A percentile compares a stretch with the other conserved stretches of the same genome.
phyloP scores from a whole-genome alignment of 2,329 filamentous ascomycete genomes.

The Exophiala alcalophila region DNA sequence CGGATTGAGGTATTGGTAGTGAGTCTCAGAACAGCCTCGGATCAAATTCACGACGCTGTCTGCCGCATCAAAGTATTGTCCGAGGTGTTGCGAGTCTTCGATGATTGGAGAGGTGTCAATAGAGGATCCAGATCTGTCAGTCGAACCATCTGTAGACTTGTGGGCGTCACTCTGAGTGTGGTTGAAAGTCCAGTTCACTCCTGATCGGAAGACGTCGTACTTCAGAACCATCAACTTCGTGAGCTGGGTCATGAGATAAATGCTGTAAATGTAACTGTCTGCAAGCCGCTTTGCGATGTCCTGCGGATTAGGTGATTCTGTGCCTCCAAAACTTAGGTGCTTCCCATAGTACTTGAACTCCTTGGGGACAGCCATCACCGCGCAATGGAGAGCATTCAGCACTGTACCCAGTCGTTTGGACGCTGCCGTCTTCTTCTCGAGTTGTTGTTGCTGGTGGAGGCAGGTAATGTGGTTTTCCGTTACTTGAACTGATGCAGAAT shows the following conservation, averaged over 20 bases:
- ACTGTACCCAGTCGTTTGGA: conserved; percentile 32
- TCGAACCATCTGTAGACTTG: too few relatives aligned
- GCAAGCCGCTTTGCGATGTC: background rate
- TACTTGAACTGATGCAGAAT: conserved; percentile 8
- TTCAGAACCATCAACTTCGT: conserved; percentile 37
- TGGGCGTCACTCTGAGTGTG: too few relatives aligned
- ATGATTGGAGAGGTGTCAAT: too few relatives aligned
- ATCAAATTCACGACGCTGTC: conserved; percentile 34
- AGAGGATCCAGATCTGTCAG: too few relatives aligned
- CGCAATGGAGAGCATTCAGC: conserved; percentile 25
- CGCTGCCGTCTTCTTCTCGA: conserved; percentile 15
- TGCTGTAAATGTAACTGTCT: conserved; percentile 35
- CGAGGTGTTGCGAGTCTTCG: conserved; percentile 16
- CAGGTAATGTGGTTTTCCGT: background rate
- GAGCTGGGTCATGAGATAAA: conserved; percentile 38
- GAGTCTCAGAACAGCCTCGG: conserved; percentile 27
- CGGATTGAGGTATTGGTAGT: conserved; percentile 35
- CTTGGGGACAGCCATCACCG: conserved; percentile 32
- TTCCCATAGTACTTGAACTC: conserved; percentile 34
- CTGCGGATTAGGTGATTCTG: background rate
- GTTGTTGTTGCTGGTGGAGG: background rate
- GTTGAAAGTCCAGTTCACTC: conserved; percentile 11
- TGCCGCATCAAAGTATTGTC: conserved; percentile 35
- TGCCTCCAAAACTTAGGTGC: conserved; percentile 34
- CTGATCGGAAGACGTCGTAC: conserved; percentile 32